Evolutionary conservation across 768 basidiomycete genomes (phyloP).

Genomic region (Harrya chromipes): DNA sequence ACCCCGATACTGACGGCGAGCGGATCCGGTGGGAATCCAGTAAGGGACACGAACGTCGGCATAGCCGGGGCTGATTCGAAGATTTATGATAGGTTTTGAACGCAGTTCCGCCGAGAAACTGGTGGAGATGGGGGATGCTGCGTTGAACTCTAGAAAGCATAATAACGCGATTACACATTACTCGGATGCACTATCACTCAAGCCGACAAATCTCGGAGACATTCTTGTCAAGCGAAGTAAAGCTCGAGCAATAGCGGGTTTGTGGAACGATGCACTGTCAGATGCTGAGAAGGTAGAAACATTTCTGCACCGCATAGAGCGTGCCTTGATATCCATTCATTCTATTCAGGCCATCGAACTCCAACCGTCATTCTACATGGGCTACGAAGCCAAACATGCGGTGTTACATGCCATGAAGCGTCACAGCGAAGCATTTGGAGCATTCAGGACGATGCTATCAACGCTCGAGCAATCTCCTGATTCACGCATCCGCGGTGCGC

Average conservation of each 20-base stretch:
- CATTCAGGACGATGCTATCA: neutral
- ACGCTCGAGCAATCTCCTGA: neutral
- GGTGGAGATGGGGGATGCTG: neutral
- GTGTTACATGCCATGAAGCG: neutral
- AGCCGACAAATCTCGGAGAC: neutral
- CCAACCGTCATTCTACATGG: neutral
- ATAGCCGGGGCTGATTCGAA: neutral
- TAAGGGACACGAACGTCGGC: neutral
- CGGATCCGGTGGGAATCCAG: neutral
- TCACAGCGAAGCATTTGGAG: neutral
- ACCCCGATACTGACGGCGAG: neutral
- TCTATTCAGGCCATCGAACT: neutral
- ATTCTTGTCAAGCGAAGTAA: conserved; percentile 1
- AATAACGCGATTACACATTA: neutral
- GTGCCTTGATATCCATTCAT: neutral
- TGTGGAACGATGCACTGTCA: conserved; percentile 3
- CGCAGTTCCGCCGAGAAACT: neutral
- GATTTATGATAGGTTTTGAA: neutral
- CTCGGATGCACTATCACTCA: neutral
- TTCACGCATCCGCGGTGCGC: neutral
- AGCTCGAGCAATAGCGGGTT: neutral
- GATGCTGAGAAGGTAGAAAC: conserved; percentile 4
- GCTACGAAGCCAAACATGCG: neutral
- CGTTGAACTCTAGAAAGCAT: neutral
- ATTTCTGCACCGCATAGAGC: neutral